Evolutionary conservation across 768 basidiomycete genomes (phyloP).

Genomic region (Suillus fuscotomentosus): DNA sequence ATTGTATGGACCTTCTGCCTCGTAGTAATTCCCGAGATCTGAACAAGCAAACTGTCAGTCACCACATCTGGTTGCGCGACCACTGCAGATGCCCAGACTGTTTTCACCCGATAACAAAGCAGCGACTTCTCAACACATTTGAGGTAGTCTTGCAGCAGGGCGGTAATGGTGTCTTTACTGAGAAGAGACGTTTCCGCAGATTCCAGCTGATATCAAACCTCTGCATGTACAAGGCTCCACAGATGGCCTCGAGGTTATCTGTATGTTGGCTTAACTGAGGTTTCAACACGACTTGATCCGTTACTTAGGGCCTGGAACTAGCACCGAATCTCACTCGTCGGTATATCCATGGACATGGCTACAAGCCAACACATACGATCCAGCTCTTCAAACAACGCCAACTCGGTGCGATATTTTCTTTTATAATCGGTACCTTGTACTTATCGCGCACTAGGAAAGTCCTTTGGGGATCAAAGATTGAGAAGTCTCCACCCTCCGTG

Average conservation of each 20-base stretch:
- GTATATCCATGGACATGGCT: constrained; percentile 90
- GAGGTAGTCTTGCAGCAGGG: constrained; percentile 45
- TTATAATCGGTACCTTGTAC: not conserved
- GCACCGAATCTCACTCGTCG: constrained; percentile 64
- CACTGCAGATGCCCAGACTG: constrained; percentile 89
- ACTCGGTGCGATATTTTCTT: constrained; percentile 41
- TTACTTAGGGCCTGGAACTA: constrained; percentile 19
- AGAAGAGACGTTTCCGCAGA: constrained; percentile 42
- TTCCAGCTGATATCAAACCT: constrained; percentile 73
- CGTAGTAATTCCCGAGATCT: not conserved
- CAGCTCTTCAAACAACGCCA: constrained; percentile 37
- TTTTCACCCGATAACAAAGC: constrained; percentile 87
- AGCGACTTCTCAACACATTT: constrained; percentile 84
- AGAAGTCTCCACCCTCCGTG: constrained; percentile 71
- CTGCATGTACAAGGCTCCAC: constrained; percentile 49
- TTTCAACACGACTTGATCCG: not conserved
- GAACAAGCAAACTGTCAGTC: constrained; percentile 44
- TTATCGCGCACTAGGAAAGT: constrained; percentile 45
- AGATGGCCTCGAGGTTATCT: constrained; percentile 72
- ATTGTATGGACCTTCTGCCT: constrained; percentile 53
- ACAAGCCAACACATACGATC: constrained; percentile 76
- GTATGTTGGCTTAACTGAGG: constrained; percentile 41
- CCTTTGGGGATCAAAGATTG: constrained; percentile 80
- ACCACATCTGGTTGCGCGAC: constrained; percentile 89
- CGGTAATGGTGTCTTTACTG: not conserved